Evolutionary conservation across 1,284 basidiomycete species (phyloP).

Genomic region (Neonothopanus nambi): DNA sequence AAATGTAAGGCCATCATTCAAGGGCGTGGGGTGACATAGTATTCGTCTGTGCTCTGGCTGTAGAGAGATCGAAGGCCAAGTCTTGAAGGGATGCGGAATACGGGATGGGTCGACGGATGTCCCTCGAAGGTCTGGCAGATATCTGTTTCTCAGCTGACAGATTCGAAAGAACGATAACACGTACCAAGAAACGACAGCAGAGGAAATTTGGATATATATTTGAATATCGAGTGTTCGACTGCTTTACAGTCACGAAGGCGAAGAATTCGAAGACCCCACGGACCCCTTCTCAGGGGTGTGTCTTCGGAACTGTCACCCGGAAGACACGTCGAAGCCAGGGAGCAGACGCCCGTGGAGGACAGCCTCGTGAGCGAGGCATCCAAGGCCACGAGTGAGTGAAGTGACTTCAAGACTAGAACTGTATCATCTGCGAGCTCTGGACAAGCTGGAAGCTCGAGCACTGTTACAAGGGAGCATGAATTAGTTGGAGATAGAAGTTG

Average conservation of each 20-base stretch:
- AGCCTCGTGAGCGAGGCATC: constrained; percentile 57
- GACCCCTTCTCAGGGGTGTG: constrained; percentile 37
- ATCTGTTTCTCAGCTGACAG: constrained; percentile 8
- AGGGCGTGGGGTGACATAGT: constrained; percentile 16
- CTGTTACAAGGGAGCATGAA: constrained; percentile 60
- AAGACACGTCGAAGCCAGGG: constrained; percentile 39
- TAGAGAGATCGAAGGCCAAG: background rate
- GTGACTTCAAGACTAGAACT: constrained; percentile 45
- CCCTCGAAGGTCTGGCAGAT: constrained; percentile 50
- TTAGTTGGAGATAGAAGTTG: constrained; percentile 54
- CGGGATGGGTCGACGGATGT: constrained; percentile 30
- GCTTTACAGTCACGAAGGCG: constrained; percentile 46
- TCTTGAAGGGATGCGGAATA: constrained; percentile 11
- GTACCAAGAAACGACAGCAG: constrained; percentile 58
- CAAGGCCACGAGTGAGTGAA: constrained; percentile 59
- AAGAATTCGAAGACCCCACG: constrained; percentile 59
- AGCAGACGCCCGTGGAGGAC: constrained; percentile 49
- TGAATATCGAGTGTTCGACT: constrained; percentile 42
- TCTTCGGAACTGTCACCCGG: constrained; percentile 25
- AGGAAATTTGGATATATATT: constrained; percentile 44
- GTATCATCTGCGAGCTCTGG: constrained; percentile 54
- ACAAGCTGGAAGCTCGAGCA: constrained; percentile 57
- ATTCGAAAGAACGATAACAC: constrained; percentile 21
- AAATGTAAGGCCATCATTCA: constrained; percentile 9
- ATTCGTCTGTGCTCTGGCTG: background rate